Evolutionary conservation across 139 green algal genomes (phyloP).

Genomic region (Protoeuglena noctilucae): DNA sequence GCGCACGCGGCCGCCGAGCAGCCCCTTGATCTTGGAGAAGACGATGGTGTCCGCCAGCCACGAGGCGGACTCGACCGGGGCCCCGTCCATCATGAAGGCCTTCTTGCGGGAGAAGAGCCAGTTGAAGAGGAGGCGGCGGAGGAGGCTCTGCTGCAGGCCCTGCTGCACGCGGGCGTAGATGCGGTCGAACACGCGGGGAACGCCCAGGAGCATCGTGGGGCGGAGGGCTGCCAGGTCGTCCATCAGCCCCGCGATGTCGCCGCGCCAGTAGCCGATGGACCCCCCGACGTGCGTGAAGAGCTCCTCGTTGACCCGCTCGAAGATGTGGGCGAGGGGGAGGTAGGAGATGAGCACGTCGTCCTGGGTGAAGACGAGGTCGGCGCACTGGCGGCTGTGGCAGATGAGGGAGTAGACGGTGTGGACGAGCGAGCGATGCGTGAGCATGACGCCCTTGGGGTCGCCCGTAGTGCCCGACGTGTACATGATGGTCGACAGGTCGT

Average conservation of each 20-base stretch:
- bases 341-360: slow-evolving; percentile 20
- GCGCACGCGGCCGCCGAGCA: background rate
- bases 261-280: slow-evolving; percentile 65
- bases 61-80: slow-evolving; percentile 26
- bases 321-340: slow-evolving; percentile 59
- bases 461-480: slow-evolving; percentile 65
- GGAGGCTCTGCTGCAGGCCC: background rate
- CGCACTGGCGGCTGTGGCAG: background rate
- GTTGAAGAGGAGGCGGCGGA: slow-evolving; percentile 67
- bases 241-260: slow-evolving; percentile 58
- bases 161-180: background rate
- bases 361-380: background rate
- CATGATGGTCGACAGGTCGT: slow-evolving; percentile 48
- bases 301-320: slow-evolving; percentile 50
- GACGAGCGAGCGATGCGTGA: background rate
- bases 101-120: slow-evolving; percentile 55
- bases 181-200: slow-evolving; percentile 15
- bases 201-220: slow-evolving; percentile 80
- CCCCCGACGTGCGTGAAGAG: slow-evolving; percentile 48
- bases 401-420: too few relatives aligned
- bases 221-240: slow-evolving; percentile 66
- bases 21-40: slow-evolving; percentile 52
- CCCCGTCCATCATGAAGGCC: slow-evolving; percentile 29
- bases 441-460: slow-evolving; percentile 23
- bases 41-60: slow-evolving; percentile 71